A percentile compares a stretch with the other conserved stretches of the same genome.
Evolutionary conservation across 306 rosid species (phyloP).

Genomic region (Cicer yamashitae): DNA sequence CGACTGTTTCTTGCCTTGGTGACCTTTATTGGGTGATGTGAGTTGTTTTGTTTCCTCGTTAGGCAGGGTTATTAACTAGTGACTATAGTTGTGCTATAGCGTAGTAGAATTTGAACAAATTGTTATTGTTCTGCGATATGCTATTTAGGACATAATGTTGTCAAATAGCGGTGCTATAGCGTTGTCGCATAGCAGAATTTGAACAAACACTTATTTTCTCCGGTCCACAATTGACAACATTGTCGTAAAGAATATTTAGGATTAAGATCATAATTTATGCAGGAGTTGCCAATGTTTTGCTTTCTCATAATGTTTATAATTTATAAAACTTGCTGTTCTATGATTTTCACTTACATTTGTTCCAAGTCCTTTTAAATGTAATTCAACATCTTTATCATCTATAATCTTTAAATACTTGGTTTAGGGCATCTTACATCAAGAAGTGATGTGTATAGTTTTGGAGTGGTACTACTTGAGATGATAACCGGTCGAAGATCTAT

Average conservation of each 20-base stretch:
- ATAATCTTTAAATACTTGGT: not conserved
- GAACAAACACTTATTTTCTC: no score
- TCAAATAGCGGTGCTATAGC: no score
- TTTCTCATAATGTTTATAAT: not conserved
- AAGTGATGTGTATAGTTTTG: conserved; percentile 95
- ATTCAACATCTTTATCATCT: not conserved
- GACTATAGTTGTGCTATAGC: no score
- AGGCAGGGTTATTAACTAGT: not conserved
- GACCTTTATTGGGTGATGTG: not conserved
- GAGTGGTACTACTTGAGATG: conserved; percentile 97
- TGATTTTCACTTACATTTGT: not conserved
- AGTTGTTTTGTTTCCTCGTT: conserved; percentile 11
- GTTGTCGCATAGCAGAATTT: no score
- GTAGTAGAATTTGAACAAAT: no score
- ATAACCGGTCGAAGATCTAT: conserved; percentile 91
- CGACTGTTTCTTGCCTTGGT: conserved; percentile 3
- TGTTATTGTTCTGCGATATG: no score
- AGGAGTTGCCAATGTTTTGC: conserved; percentile 4
- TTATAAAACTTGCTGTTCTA: not conserved
- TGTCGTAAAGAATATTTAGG: not conserved
- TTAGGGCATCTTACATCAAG: conserved; percentile 91
- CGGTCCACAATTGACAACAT: no score
- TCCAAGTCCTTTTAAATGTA: not conserved
- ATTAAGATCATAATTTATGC: not conserved
- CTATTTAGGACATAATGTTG: no score